phyloP scores from a whole-genome alignment of 2,329 filamentous ascomycete genomes.

The Aspergillus sp. region DNA sequence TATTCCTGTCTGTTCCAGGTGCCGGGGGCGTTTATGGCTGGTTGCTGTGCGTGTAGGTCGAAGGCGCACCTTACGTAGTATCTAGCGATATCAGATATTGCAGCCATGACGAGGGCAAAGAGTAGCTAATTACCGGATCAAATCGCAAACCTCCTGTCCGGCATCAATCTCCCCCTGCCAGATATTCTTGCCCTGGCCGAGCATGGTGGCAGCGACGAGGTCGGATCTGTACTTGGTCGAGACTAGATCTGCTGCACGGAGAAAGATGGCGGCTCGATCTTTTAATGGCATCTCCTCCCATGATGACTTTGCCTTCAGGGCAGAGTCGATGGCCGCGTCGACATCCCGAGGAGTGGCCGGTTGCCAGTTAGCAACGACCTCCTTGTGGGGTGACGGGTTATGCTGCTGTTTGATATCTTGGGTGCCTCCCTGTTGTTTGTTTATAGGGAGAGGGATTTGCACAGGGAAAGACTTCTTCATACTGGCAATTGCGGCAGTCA shows the following conservation, averaged over 20 bases:
- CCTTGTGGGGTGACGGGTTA: too few species aligned
- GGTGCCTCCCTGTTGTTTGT: too few species aligned
- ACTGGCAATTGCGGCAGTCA: too few species aligned
- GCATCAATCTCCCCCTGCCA: constrained; percentile 81
- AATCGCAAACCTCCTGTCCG: constrained; percentile 86
- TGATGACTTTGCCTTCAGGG: constrained; percentile 53
- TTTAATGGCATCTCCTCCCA: constrained; percentile 88
- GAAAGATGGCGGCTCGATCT: constrained; percentile 87
- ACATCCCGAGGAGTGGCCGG: too few species aligned
- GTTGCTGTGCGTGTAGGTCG: too few species aligned
- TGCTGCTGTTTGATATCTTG: too few species aligned
- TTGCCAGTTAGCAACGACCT: too few species aligned
- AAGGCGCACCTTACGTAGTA: too few species aligned
- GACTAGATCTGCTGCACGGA: constrained; percentile 91
- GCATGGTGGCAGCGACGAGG: constrained; percentile 90
- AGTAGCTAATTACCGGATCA: constrained; percentile 58
- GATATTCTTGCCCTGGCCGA: constrained; percentile 95
- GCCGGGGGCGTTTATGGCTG: too few species aligned
- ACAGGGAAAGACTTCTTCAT: too few species aligned
- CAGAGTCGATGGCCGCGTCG: constrained; percentile 56
- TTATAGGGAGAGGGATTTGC: too few species aligned
- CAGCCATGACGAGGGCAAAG: constrained; percentile 50
- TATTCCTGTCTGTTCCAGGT: constrained; percentile 59
- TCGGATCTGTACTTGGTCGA: constrained; percentile 91
- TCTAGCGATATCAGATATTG: not conserved